Percentiles rank a stretch among this genome's conserved stretches.
phyloP scores from a whole-genome alignment of 768 basidiomycete genomes.

The Tylopilus cervinicoccineus region DNA sequence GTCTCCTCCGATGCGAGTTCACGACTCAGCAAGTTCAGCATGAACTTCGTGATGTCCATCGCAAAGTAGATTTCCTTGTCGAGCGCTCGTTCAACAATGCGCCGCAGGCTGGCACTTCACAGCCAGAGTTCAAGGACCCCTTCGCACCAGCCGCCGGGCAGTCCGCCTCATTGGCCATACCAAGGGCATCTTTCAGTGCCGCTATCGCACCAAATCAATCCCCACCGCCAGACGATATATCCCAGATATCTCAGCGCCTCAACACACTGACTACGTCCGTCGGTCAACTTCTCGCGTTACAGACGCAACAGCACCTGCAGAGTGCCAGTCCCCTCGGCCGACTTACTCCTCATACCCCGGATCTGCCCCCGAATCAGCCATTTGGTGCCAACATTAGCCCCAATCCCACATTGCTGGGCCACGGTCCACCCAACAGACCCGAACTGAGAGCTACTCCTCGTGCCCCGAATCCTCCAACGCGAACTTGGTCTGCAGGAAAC shows the following conservation, averaged over 20 bases:
- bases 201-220: conserved; percentile 72
- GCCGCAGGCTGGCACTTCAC: conserved; percentile 25
- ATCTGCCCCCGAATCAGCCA: conserved; percentile 42
- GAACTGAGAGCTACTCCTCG: conserved; percentile 60
- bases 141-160: conserved; percentile 48
- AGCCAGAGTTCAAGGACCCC: conserved; percentile 83
- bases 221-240: conserved; percentile 64
- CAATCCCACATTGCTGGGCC: conserved; percentile 43
- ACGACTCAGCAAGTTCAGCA: conserved; percentile 68
- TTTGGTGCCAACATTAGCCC: conserved; percentile 37
- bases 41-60: conserved; percentile 68
- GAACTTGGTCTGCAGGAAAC: conserved; percentile 83
- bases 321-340: conserved; percentile 34
- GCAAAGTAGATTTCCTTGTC: conserved; percentile 73
- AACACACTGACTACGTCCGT: conserved; percentile 81
- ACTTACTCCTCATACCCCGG: conserved; percentile 34
- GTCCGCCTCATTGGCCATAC: conserved; percentile 37
- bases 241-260: conserved; percentile 72
- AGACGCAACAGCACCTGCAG: conserved; percentile 69
- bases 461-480: conserved; percentile 64
- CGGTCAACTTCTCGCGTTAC: conserved; percentile 76
- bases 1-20: conserved; percentile 67
- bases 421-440: conserved; percentile 60
- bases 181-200: conserved; percentile 60
- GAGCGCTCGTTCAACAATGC: conserved; percentile 50